phyloP scores from a whole-genome alignment of 805 yeast species.

The Candida ponderosae region DNA sequence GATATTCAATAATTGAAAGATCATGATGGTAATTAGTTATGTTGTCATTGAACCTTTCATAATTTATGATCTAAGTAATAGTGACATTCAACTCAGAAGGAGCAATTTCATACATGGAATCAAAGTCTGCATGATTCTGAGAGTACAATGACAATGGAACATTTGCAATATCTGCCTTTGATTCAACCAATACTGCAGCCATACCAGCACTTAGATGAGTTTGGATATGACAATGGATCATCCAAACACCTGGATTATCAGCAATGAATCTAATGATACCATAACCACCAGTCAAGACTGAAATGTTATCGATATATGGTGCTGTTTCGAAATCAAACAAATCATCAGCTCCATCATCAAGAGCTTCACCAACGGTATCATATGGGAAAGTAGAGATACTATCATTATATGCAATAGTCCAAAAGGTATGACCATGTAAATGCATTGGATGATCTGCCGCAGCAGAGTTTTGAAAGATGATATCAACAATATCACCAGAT shows the following conservation, averaged over 20 bases:
- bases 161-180: constrained; percentile 15
- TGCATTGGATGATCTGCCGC: constrained; percentile 27
- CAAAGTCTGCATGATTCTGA: too few relatives aligned
- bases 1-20: too few relatives aligned
- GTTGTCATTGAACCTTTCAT: too few relatives aligned
- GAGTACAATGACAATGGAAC: too few relatives aligned
- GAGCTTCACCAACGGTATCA: constrained; percentile 20
- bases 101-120: too few relatives aligned
- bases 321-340: constrained; percentile 15
- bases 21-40: too few relatives aligned
- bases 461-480: constrained; percentile 23
- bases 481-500: constrained; percentile 24
- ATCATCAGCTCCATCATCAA: constrained; percentile 10
- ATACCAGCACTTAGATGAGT: constrained; percentile 78
- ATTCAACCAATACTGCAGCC: constrained; percentile 75
- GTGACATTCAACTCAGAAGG: too few relatives aligned
- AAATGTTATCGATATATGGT: constrained; percentile 13
- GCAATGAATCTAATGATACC: constrained; percentile 25
- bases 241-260: constrained; percentile 26
- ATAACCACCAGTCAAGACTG: constrained; percentile 26
- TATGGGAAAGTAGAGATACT: constrained; percentile 18
- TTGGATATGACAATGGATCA: constrained; percentile 27
- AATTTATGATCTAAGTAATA: too few relatives aligned
- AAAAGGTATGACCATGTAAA: constrained; percentile 27
- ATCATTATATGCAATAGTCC: constrained; percentile 20